Conservation (phyloP, 192 early-diverging fungal species). For the Backusella parvicylindrica region DNA sequence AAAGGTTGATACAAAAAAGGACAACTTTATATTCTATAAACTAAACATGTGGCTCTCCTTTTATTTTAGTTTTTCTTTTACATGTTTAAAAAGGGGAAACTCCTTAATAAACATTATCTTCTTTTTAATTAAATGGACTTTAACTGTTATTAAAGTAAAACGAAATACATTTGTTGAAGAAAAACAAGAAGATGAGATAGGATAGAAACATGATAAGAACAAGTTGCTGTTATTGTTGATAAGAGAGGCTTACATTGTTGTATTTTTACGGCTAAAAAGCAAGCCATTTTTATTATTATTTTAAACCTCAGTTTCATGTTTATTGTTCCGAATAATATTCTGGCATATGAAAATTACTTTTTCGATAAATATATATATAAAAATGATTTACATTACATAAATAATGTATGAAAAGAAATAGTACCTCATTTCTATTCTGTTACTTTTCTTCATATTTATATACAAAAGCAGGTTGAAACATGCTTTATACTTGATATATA, state of each 20-base stretch:
- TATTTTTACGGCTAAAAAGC: too few relatives aligned
- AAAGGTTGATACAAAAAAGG: conserved; percentile 3
- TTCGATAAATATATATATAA: too few relatives aligned
- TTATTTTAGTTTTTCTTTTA: background rate
- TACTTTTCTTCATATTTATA: too few relatives aligned
- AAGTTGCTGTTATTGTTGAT: background rate
- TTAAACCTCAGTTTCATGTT: background rate
- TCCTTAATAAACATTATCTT: background rate
- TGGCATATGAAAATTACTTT: background rate
- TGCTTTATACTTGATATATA: too few relatives aligned
- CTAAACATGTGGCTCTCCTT: background rate
- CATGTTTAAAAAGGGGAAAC: background rate
- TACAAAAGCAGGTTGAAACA: too few relatives aligned
- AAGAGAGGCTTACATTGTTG: background rate
- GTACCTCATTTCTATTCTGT: too few relatives aligned
- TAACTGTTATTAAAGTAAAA: background rate
- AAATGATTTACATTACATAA: too few relatives aligned
- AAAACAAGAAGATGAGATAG: too few relatives aligned
- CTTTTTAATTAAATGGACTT: background rate
- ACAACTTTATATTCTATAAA: background rate
- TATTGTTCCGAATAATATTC: background rate
- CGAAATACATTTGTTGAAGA: too few relatives aligned
- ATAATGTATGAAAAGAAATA: too few relatives aligned
- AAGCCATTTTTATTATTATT: background rate
- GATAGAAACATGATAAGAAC: background rate